A percentile compares a stretch with the other conserved stretches of the same genome.
Conservation (phyloP, 306 rosid species). For the Acmispon strigosus region DNA sequence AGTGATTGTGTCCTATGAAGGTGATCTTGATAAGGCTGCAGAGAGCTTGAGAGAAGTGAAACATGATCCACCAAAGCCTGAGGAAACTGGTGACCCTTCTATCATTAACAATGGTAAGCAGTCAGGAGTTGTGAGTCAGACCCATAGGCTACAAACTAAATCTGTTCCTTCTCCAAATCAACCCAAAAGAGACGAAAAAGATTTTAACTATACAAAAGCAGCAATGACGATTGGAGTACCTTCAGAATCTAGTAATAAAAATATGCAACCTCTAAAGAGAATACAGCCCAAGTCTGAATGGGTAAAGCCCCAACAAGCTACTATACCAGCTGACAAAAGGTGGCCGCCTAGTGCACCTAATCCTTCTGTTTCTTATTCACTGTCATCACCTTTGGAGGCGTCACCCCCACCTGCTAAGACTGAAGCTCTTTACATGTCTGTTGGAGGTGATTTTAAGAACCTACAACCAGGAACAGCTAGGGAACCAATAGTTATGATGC, state of each 20-base stretch:
- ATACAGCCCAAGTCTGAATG: slow-evolving; percentile 73
- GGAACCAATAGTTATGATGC: slow-evolving; percentile 75
- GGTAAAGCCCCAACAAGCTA: slow-evolving; percentile 58
- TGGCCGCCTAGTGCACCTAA: slow-evolving; percentile 62
- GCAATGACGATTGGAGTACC: slow-evolving; percentile 41
- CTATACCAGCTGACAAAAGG: slow-evolving; percentile 53
- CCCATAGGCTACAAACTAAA: slow-evolving; percentile 51
- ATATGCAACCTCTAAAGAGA: slow-evolving; percentile 59
- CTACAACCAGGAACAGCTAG: slow-evolving; percentile 59
- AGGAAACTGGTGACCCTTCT: slow-evolving; percentile 75
- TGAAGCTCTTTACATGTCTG: slow-evolving; percentile 51
- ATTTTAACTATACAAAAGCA: slow-evolving; percentile 75
- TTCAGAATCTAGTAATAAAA: slow-evolving; percentile 55
- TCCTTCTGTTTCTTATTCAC: slow-evolving; percentile 60
- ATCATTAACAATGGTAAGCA: slow-evolving; percentile 53
- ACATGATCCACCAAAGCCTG: slow-evolving; percentile 66
- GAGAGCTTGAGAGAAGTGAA: slow-evolving; percentile 59
- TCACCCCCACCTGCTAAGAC: slow-evolving; percentile 50
- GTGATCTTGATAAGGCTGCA: slow-evolving; percentile 86
- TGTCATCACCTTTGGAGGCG: slow-evolving; percentile 56
- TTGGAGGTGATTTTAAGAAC: slow-evolving; percentile 58
- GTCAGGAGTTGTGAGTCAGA: slow-evolving; percentile 44
- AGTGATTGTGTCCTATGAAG: slow-evolving; percentile 74
- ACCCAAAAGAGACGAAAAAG: slow-evolving; percentile 65
- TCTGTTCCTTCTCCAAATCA: slow-evolving; percentile 39